Percentiles rank a stretch among this genome's conserved stretches.
These are phyloP conservation scores for Thinopyrum elongatum DNA, from an alignment of 176 grass and related monocot genomes.

Conservation along the genomic window DNA sequence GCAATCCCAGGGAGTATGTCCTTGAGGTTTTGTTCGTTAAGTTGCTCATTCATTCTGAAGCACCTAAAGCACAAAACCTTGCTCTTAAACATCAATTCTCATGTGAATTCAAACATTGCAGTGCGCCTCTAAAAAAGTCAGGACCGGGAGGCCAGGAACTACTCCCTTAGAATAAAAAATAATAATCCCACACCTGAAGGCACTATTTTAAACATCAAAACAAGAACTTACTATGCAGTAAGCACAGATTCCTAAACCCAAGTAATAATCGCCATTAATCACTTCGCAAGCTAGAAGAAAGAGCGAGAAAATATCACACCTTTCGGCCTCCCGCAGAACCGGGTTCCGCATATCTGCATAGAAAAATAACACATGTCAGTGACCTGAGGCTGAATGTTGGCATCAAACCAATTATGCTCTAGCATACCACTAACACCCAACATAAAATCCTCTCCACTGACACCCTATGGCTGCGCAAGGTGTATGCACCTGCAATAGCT, in stretches of 20 bases:
- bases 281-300: not conserved
- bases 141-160: not conserved
- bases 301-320: slow-evolving; percentile 20
- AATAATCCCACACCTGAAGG: not conserved
- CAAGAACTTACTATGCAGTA: not conserved
- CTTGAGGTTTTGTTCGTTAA: not conserved
- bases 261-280: not conserved
- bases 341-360: slow-evolving; percentile 67
- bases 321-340: slow-evolving; percentile 44
- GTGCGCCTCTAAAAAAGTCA: not conserved
- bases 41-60: not conserved
- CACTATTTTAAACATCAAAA: not conserved
- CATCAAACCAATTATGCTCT: too few relatives aligned
- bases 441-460: not conserved
- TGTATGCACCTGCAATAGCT: slow-evolving; percentile 32
- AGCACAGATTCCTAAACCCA: not conserved
- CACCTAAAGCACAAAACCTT: not conserved
- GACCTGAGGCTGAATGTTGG: too few relatives aligned
- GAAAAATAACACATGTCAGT: slow-evolving; percentile 4
- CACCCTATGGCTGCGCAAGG: not conserved
- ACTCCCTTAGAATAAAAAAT: not conserved
- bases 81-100: not conserved
- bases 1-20: not conserved
- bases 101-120: not conserved
- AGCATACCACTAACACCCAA: not conserved